phyloP scores from a whole-genome alignment of 129 eudicot species.

The Flaveria linearis region DNA sequence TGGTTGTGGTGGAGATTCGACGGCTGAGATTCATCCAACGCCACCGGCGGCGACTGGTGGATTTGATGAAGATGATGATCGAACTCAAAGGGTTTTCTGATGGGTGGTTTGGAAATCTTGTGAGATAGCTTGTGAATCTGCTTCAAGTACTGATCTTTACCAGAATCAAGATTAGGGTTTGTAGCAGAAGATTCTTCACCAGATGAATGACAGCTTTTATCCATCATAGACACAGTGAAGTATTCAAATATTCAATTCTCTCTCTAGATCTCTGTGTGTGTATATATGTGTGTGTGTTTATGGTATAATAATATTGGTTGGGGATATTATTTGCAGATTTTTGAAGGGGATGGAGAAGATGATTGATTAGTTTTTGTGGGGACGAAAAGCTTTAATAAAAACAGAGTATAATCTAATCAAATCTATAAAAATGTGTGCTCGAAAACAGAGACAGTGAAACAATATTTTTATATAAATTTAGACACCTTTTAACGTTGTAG shows the following conservation, averaged over 20 bases:
- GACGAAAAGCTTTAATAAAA: constrained; percentile 26
- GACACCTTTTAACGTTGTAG: constrained; percentile 43
- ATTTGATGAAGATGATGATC: constrained; percentile 27
- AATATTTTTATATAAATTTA: constrained; percentile 19
- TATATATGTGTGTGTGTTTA: neutral
- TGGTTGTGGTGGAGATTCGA: constrained; percentile 43
- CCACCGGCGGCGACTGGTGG: constrained; percentile 21
- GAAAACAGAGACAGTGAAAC: constrained; percentile 41
- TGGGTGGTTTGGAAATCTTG: constrained; percentile 72
- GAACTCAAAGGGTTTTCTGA: constrained; percentile 36
- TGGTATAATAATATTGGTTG: constrained; percentile 7
- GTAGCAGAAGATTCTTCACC: constrained; percentile 47
- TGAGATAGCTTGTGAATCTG: constrained; percentile 70
- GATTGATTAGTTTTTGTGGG: constrained; percentile 30
- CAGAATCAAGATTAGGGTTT: constrained; percentile 24
- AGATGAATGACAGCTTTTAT: constrained; percentile 53
- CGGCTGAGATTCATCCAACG: constrained; percentile 50
- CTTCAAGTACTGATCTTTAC: constrained; percentile 50
- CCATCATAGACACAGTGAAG: constrained; percentile 39
- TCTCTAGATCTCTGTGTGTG: constrained; percentile 17
- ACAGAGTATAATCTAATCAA: constrained; percentile 26
- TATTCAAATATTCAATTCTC: constrained; percentile 8
- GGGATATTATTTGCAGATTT: constrained; percentile 22
- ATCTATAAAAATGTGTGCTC: constrained; percentile 15
- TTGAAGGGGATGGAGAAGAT: constrained; percentile 23